Base-by-base conservation (phyloP, 495 filamentous ascomycete genomes). In the Bombardia bombarda region DNA sequence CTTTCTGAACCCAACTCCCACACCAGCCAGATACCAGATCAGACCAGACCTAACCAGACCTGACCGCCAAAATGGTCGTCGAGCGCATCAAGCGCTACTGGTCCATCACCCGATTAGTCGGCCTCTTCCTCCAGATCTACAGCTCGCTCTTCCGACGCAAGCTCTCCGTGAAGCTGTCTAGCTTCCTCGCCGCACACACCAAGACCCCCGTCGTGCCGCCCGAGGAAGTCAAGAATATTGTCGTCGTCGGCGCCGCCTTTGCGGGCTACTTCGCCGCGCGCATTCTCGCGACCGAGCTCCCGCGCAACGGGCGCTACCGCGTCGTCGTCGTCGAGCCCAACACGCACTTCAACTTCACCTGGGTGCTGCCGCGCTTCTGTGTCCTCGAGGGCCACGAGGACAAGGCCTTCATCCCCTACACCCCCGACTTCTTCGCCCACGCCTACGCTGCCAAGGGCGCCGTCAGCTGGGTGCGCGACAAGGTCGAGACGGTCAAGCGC, bases 291-390 rank as follows among this genome's bases (percentile, higher is more conserved):
- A 55, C 66, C 30, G 60, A 62, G 7, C 45, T 82, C 0, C 69
- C 75, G 1, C 64, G 68, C 1, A 57, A 66, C 28, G 58, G 57
- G 13, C 53, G 46, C 0, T 79, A 71, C 51, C 60, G 63, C 4
- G 69, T 79, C 10, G 55, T 79, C 2, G 57, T 80, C 1, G 57
- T 81, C 16, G 79, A 83, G 53, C 72, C 68, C 34, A 74, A 77
- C 48, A 68, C 66, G 10, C 78, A 80, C 52, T 74, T 80, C 55
- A 72, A 83, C 38, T 74, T 74, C 45, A 67, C 66, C 0, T 83
- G 72, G 61, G 68, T 69, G 7, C 66, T 80, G 28, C 67, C 68
- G 1, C 66, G 75, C 0, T 75, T 73, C 32, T 68, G 60, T 18
- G 62, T 70, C 14, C 57, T 67, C 21, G 47, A 63, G 9, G 62